Base-by-base conservation (phyloP, 305 asterid genomes). In the Fraxinus nigra region DNA sequence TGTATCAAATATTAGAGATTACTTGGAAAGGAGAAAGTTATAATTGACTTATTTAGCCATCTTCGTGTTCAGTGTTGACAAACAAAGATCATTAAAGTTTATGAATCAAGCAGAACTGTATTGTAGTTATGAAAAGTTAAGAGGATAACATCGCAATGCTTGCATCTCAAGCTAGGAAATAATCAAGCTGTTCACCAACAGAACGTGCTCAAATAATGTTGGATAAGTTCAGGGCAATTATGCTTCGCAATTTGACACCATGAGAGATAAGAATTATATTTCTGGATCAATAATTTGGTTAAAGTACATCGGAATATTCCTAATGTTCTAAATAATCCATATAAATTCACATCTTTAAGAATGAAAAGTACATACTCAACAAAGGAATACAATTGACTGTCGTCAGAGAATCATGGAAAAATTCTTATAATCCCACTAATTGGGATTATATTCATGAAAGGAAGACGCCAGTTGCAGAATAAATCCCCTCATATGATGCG, bases 1-100 rank as follows among this genome's bases (percentile, higher is more conserved):
- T 9, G 37, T 24, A 76, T 84, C 76, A 85, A 86, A 80, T 46
- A 76, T 59, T 69, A 51, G 20, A 78, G 33, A 77, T 72, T 34
- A 72, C 40, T 7, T 24, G 78, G 22, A 51, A 84, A 76, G 75
- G 33, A 46, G 3, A 18, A 70, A 63, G 22, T 26, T 22, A 0
- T 70, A 33, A 30, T 38, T 76, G 67, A 33, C 79, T 63, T 76
- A 69, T 22, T 80, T 74, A 75, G 16, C 59, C 35, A 32, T 13
- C 10, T 65, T 61, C 65, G 69, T 26, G 51, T 46, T 40, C 72
- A 83, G 26, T 73, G 77, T 70, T 32, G 34, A 13, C 37, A 77
- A 10, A 73, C 54, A 28, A 20, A 76, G 59, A 26, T 56, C 5
- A 5, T 67, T 67, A 28, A 22, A 7, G 33, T 51, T 43, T 14